phyloP scores from a whole-genome alignment of 345 rosid species.

The Eucalyptus tenuipes region DNA sequence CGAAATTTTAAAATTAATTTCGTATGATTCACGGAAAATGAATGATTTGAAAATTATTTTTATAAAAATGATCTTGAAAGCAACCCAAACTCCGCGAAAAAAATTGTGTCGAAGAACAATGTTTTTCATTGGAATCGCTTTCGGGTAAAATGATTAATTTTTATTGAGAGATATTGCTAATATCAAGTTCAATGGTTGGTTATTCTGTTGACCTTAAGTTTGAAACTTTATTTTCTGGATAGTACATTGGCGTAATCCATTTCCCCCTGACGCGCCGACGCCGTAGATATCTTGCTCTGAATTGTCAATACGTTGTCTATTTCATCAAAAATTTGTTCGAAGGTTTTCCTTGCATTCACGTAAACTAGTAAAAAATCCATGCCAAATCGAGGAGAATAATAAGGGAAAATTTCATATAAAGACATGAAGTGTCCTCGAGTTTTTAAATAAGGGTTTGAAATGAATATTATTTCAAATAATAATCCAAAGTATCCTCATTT shows the following conservation, averaged over 20 bases:
- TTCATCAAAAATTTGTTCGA: not conserved
- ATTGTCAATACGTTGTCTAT: not conserved
- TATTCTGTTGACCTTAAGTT: not conserved
- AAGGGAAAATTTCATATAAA: too few species aligned
- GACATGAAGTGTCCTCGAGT: too few species aligned
- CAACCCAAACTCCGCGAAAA: not conserved
- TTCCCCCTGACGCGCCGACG: rapidly evolving
- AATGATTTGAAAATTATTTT: not conserved
- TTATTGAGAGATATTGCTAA: not conserved
- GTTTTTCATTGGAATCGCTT: not conserved
- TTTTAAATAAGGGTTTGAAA: too few species aligned
- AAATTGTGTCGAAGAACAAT: not conserved
- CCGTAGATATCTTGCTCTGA: not conserved
- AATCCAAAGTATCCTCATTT: too few species aligned
- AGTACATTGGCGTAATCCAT: not conserved
- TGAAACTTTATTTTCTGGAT: not conserved
- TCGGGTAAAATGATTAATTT: not conserved
- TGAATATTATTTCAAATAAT: too few species aligned
- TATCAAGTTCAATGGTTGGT: not conserved
- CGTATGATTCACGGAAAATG: rapidly evolving
- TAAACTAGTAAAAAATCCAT: not conserved
- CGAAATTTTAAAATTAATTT: not conserved
- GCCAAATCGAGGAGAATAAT: too few species aligned
- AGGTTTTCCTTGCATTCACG: not conserved
- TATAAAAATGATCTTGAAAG: not conserved